Conservation (phyloP, 2,329 filamentous ascomycete genomes). For the Salinomyces thailandicus region DNA sequence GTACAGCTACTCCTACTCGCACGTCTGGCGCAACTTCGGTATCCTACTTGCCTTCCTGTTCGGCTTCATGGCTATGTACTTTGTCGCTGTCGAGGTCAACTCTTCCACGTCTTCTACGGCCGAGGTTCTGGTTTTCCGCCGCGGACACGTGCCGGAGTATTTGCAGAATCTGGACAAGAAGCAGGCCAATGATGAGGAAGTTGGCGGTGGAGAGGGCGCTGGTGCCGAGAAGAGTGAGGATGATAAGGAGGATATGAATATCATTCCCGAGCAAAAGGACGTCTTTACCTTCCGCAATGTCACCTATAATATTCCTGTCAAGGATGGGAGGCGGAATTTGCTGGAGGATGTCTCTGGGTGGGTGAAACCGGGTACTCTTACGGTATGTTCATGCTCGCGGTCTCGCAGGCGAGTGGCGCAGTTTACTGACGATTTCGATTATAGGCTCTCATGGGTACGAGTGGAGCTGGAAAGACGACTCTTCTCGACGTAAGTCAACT, state of each 20-base stretch:
- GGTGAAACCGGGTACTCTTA: slow-evolving; percentile 47
- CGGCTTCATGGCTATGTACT: slow-evolving; percentile 54
- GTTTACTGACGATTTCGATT: slow-evolving; percentile 5
- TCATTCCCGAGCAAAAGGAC: slow-evolving; percentile 33
- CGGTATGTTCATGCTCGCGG: slow-evolving; percentile 23
- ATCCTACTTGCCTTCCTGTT: slow-evolving; percentile 53
- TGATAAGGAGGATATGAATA: slow-evolving; percentile 25
- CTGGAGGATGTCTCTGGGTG: slow-evolving; percentile 46
- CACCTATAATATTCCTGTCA: slow-evolving; percentile 44
- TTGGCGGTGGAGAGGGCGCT: slow-evolving; percentile 18
- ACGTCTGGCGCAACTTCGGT: slow-evolving; percentile 51
- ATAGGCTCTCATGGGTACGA: slow-evolving; percentile 14
- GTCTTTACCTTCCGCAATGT: slow-evolving; percentile 45
- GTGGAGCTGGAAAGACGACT: slow-evolving; percentile 51
- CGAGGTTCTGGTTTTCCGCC: slow-evolving; percentile 56
- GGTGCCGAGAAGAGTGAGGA: slow-evolving; percentile 13
- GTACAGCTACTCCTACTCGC: slow-evolving; percentile 33
- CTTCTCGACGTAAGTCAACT: slow-evolving; percentile 39
- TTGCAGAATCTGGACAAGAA: slow-evolving; percentile 24
- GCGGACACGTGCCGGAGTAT: slow-evolving; percentile 33
- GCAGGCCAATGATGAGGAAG: slow-evolving; percentile 28
- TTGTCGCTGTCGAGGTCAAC: slow-evolving; percentile 54
- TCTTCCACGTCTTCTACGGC: slow-evolving; percentile 52
- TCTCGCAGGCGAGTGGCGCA: slow-evolving; percentile 28
- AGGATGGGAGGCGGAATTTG: slow-evolving; percentile 41